These are phyloP conservation scores for Pythium brachiatum DNA, from an alignment of 352 stramenopile species.

Conservation along the genomic window DNA sequence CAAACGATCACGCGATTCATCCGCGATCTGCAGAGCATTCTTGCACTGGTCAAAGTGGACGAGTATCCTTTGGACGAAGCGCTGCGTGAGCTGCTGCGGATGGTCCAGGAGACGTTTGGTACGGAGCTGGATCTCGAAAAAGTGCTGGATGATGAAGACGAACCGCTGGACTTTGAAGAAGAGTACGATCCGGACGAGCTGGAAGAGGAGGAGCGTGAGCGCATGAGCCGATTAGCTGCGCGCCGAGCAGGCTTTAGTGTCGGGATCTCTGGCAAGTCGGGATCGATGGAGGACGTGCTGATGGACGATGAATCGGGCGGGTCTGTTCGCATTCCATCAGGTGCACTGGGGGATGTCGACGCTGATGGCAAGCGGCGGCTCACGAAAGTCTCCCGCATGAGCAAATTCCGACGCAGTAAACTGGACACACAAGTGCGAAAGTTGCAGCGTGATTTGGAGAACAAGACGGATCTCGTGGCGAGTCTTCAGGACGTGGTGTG, in stretches of 20 bases:
- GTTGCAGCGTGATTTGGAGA: constrained; percentile 45
- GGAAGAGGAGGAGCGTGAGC: constrained; percentile 30
- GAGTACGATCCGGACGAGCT: constrained; percentile 57
- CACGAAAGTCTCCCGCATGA: constrained; percentile 53
- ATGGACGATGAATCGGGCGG: background rate
- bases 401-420: constrained; percentile 63
- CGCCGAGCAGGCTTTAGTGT: constrained; percentile 22
- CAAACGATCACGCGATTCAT: constrained; percentile 52
- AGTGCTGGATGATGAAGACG: constrained; percentile 63
- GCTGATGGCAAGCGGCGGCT: constrained; percentile 4
- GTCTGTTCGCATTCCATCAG: background rate
- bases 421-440: constrained; percentile 61
- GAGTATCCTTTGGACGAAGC: constrained; percentile 80
- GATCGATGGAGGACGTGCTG: constrained; percentile 7
- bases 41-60: constrained; percentile 70
- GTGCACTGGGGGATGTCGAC: constrained; percentile 8
- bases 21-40: constrained; percentile 59
- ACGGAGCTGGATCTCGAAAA: constrained; percentile 42
- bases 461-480: constrained; percentile 42
- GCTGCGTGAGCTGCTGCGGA: constrained; percentile 59
- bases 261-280: constrained; percentile 4
- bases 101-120: constrained; percentile 61
- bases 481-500: constrained; percentile 58
- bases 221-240: constrained; percentile 14
- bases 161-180: constrained; percentile 56